Percentiles rank a stretch among this genome's conserved stretches.
Conservation (phyloP, 2,329 filamentous ascomycete genomes). For the Gaeumannomyces sp. region DNA sequence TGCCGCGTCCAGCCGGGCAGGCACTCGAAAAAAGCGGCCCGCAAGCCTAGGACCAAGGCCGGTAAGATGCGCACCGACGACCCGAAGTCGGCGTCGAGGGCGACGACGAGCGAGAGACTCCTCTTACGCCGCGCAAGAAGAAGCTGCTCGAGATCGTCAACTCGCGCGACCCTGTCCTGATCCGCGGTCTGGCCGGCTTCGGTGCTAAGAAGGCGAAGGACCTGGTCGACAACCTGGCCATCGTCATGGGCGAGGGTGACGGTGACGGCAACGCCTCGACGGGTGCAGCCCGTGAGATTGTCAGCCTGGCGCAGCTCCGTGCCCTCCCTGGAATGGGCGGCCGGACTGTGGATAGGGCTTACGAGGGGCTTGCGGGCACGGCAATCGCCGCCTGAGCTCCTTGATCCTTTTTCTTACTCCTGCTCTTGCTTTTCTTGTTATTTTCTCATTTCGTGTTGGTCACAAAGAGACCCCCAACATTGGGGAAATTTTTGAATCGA, state of each 20-base stretch:
- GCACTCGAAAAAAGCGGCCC: slow-evolving; percentile 19
- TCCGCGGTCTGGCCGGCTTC: slow-evolving; percentile 62
- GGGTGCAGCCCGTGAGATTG: slow-evolving; percentile 31
- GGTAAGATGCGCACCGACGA: background rate
- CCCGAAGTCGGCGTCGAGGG: background rate
- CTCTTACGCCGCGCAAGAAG: slow-evolving; percentile 46
- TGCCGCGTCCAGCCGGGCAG: slow-evolving; percentile 15
- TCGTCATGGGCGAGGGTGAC: slow-evolving; percentile 32
- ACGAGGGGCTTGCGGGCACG: slow-evolving; percentile 30
- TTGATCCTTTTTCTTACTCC: background rate
- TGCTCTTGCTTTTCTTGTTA: background rate
- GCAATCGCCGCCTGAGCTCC: background rate
- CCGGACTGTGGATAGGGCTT: slow-evolving; percentile 50
- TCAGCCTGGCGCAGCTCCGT: slow-evolving; percentile 44
- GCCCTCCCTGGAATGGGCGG: slow-evolving; percentile 52
- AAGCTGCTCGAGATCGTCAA: slow-evolving; percentile 66
- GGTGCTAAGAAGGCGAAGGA: slow-evolving; percentile 65
- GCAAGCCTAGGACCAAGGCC: slow-evolving; percentile 23
- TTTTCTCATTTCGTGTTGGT: too few species aligned
- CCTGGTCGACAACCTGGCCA: slow-evolving; percentile 47
- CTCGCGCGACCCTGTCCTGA: slow-evolving; percentile 59
- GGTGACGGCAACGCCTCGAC: slow-evolving; percentile 13
- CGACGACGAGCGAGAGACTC: slow-evolving; percentile 13
- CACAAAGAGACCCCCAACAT: too few species aligned
- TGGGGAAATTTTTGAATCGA: background rate